Conservation (phyloP, 805 yeast species). For the Debaryomyces maramus region DNA sequence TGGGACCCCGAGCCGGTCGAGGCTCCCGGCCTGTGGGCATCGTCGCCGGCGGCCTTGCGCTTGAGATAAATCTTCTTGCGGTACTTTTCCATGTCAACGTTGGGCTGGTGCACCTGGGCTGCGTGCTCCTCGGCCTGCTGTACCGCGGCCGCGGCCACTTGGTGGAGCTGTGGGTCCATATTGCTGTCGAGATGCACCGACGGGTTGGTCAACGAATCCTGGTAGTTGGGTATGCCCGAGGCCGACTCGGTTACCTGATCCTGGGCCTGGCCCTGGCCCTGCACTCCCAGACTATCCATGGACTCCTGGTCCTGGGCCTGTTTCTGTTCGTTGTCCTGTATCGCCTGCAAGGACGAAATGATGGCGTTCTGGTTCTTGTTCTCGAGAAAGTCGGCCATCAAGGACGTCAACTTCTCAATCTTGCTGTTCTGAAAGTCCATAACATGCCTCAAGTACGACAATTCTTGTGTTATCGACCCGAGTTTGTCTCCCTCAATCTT, state of each 20-base stretch:
- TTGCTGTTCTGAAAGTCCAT: slow-evolving; percentile 38
- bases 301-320: slow-evolving; percentile 9
- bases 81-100: slow-evolving; percentile 8
- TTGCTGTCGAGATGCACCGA: slow-evolving; percentile 29
- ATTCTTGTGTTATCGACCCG: slow-evolving; percentile 26
- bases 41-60: slow-evolving; percentile 7
- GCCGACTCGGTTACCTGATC: slow-evolving; percentile 8
- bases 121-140: slow-evolving; percentile 11
- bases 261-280: slow-evolving; percentile 9
- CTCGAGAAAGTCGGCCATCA: slow-evolving; percentile 33
- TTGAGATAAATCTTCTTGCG: slow-evolving; percentile 10
- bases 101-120: slow-evolving; percentile 6
- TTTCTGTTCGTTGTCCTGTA: slow-evolving; percentile 23
- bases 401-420: slow-evolving; percentile 37
- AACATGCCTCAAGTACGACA: slow-evolving; percentile 35
- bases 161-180: slow-evolving; percentile 44
- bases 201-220: slow-evolving; percentile 1
- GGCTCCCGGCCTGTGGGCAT: slow-evolving; percentile 7
- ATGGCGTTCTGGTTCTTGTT: slow-evolving; percentile 28
- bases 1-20: slow-evolving; percentile 6
- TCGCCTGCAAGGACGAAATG: slow-evolving; percentile 28
- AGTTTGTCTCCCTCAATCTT: slow-evolving; percentile 31
- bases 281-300: slow-evolving; percentile 6
- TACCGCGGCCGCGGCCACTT: slow-evolving; percentile 41
- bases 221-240: slow-evolving; percentile 1